Evolutionary conservation across 805 yeast species (phyloP), one percentile per base, ranked within the genome.

Genomic region (Sungouiozyma intestinalis): DNA sequence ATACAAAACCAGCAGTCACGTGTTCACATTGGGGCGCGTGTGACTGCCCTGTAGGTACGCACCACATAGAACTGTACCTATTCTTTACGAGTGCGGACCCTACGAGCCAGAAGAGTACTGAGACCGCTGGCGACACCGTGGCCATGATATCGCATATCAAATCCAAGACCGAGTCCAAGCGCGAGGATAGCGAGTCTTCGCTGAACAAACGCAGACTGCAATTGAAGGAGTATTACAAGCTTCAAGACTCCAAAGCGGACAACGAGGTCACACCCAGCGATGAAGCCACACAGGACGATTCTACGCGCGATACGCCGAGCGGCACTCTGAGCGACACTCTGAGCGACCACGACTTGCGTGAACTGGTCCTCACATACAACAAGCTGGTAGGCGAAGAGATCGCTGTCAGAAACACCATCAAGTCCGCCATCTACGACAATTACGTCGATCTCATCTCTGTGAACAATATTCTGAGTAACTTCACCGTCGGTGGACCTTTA

Each of bases 381-480:
- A 40, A 40, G 8, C 44, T 61, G 16, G 45, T 57, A 31, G 51
- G 56, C 14, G 48, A 54, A 41, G 63, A 60, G 40, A 52, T 54
- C 1, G 62, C 54, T 29, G 54, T 55, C 29, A 52, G 53, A 34
- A 57, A 55, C 41, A 77, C 74, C 37, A 79, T 79, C 48, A 81
- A 81, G 51, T 74, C 82, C 21, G 79, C 81, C 35, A 78, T 81
- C 9, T 81, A 81, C 58, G 84, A 81, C 58, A 81, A 81, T 53
- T 81, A 81, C 65, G 79, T 77, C 56, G 88, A 81, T 46, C 63
- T 81, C 48, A 79, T 81, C 53, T 78, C 79, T 51, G 72, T 81
- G 45, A 79, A 77, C 50, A 74, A 77, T 38, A 72, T 79, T 3
- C 60, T 81, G 9, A 24, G 29, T 24, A 24, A 24, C 29, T 24